phyloP scores from a whole-genome alignment of 768 basidiomycete species.

The Mycena polygramma region DNA sequence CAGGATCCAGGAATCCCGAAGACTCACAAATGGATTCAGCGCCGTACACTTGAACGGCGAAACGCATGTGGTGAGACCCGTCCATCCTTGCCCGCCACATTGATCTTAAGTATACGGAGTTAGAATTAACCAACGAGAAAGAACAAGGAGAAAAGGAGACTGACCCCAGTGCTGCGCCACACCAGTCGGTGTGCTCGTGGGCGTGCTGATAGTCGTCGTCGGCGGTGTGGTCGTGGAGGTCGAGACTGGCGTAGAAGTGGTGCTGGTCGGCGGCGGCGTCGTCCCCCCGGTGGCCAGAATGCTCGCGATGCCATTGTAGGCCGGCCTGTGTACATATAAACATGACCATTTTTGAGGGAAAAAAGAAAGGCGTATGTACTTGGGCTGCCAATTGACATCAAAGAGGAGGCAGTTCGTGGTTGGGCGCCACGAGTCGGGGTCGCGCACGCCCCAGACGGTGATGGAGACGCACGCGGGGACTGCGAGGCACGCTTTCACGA shows the following conservation, averaged over 20 bases:
- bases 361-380: slow-evolving; percentile 39
- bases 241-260: not conserved
- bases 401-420: slow-evolving; percentile 59
- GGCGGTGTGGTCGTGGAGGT: not conserved
- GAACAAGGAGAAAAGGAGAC: not conserved
- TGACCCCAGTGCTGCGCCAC: slow-evolving; percentile 6
- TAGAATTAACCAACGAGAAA: not conserved
- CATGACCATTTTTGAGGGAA: not conserved
- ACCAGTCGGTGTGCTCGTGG: slow-evolving; percentile 9
- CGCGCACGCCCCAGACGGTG: slow-evolving; percentile 64
- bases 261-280: slow-evolving; percentile 6
- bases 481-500: slow-evolving; percentile 60
- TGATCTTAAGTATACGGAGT: slow-evolving; percentile 2
- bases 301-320: slow-evolving; percentile 47
- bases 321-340: slow-evolving; percentile 34
- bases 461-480: slow-evolving; percentile 59
- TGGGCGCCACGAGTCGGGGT: slow-evolving; percentile 63
- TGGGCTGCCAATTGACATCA: slow-evolving; percentile 60
- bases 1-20: no score
- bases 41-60: no score
- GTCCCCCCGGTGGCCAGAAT: slow-evolving; percentile 37
- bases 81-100: slow-evolving; percentile 22
- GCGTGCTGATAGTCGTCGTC: slow-evolving; percentile 14
- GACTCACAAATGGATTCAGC: no score
- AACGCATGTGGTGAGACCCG: no score